Percentiles rank a stretch among this genome's conserved stretches.
These are phyloP conservation scores for Peterozyma xylosa DNA, from an alignment of 805 yeast species.

Conservation along the genomic window DNA sequence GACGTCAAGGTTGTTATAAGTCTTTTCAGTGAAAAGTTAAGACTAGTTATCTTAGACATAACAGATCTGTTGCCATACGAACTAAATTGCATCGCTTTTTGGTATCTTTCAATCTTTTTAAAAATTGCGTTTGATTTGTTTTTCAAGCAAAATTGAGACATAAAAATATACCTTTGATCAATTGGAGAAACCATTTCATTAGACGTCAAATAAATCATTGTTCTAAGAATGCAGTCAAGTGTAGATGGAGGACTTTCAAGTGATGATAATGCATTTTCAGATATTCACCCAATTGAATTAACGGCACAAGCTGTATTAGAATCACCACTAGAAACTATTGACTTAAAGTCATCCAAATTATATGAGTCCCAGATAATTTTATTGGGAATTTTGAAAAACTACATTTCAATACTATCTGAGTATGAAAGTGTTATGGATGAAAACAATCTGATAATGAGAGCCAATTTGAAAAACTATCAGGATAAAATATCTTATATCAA, in stretches of 20 bases:
- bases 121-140: too few relatives aligned
- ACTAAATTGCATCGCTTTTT: not conserved
- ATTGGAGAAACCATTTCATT: too few relatives aligned
- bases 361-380: constrained; percentile 52
- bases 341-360: constrained; percentile 41
- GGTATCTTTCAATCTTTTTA: too few relatives aligned
- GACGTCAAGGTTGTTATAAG: not conserved
- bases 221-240: not conserved
- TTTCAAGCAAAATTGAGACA: too few relatives aligned
- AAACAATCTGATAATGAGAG: constrained; percentile 9
- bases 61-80: constrained; percentile 1
- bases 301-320: constrained; percentile 50
- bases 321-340: constrained; percentile 43
- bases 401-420: constrained; percentile 26
- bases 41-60: not conserved
- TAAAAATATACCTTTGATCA: too few relatives aligned
- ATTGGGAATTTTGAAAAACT: constrained; percentile 36
- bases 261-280: constrained; percentile 9
- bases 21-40: not conserved
- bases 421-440: constrained; percentile 14
- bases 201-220: not conserved
- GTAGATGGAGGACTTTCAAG: not conserved
- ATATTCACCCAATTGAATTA: constrained; percentile 52
- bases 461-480: constrained; percentile 16
- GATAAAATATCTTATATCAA: constrained; percentile 10